Evolutionary conservation across 257 asterid genomes (phyloP), one percentile per base, ranked within the genome.

Genomic region (Solanum bukasovii): DNA sequence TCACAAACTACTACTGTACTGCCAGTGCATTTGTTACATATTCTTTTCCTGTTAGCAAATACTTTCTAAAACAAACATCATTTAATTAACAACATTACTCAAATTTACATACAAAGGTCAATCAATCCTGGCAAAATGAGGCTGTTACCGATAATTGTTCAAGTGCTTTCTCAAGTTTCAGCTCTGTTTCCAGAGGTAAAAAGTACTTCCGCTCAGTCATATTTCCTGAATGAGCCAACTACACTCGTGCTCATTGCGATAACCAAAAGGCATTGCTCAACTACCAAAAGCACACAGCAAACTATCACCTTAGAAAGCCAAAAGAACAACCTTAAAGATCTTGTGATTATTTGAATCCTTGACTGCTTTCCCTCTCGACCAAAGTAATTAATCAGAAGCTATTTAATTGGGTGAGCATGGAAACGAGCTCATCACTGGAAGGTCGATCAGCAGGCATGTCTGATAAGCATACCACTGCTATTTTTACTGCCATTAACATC

Each of bases 401-500:
- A 75, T 95, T 96, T 38, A 96, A 81, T 75, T 96, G 98, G 27
- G 99, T 97, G 88, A 96, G 99, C 99, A 96, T 97, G 14, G 99
- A 97, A 61, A 94, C 96, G 27, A 97, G 98, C 91, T 96, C 99
- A 23, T 96, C 99, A 52, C 94, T 96, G 5, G 99, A 97, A 88
- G 99, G 99, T 5, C 99, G 97, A 75, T 97, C 96, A 1, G 96
- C 95, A 5, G 99, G 99, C 90, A 92, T 90, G 85, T 96, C 98
- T 3, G 99, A 95, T 34, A 96, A 91, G 94, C 99, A 97, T 13
- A 92, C 96, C 12, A 93, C 96, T 18, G 98, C 96, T 42, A 97
- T 95, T 89, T 93, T 94, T 1, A 96, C 91, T 3, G 99, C 99
- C 99, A 97, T 95, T 27, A 94, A 89, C 99, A 96, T 96, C 92